These are phyloP conservation scores for Casaregolazyma suthepensis DNA, from an alignment of 1,139 yeast species.

Conservation along the genomic window DNA sequence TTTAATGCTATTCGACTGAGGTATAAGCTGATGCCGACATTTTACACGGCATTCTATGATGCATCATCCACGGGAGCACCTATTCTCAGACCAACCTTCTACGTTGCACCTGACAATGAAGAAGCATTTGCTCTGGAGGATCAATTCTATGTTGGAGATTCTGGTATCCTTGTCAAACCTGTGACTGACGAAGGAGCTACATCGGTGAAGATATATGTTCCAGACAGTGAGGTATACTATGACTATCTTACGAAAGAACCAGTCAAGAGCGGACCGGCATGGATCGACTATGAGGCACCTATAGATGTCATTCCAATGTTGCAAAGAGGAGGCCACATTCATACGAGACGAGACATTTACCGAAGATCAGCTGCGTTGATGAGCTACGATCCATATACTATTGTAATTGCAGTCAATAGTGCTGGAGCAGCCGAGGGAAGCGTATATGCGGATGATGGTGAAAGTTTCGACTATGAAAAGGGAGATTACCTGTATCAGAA, in stretches of 20 bases:
- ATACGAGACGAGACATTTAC: constrained; percentile 61
- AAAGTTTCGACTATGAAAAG: constrained; percentile 50
- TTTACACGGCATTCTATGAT: constrained; percentile 75
- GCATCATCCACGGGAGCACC: constrained; percentile 61
- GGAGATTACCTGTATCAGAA: constrained; percentile 21
- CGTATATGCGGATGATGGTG: constrained; percentile 84
- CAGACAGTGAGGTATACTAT: constrained; percentile 44
- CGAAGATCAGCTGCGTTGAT: constrained; percentile 77
- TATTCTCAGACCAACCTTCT: constrained; percentile 68
- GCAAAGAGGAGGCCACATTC: constrained; percentile 71
- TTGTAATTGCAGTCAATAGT: constrained; percentile 51
- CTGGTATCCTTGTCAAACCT: constrained; percentile 78
- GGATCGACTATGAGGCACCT: constrained; percentile 39
- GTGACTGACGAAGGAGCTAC: constrained; percentile 53
- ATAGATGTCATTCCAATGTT: constrained; percentile 65
- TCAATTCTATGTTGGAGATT: constrained; percentile 69
- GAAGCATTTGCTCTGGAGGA: constrained; percentile 63
- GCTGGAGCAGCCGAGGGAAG: constrained; percentile 47
- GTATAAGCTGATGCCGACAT: constrained; percentile 66
- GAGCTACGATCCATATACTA: constrained; percentile 77
- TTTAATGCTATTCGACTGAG: constrained; percentile 67
- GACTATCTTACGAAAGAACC: constrained; percentile 55
- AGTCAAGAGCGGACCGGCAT: constrained; percentile 32
- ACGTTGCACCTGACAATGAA: constrained; percentile 50
- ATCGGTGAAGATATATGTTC: constrained; percentile 48